A percentile compares a stretch with the other conserved stretches of the same genome.
phyloP scores from a whole-genome alignment of 2,329 filamentous ascomycete genomes.

The Colletotrichum gigasporum region DNA sequence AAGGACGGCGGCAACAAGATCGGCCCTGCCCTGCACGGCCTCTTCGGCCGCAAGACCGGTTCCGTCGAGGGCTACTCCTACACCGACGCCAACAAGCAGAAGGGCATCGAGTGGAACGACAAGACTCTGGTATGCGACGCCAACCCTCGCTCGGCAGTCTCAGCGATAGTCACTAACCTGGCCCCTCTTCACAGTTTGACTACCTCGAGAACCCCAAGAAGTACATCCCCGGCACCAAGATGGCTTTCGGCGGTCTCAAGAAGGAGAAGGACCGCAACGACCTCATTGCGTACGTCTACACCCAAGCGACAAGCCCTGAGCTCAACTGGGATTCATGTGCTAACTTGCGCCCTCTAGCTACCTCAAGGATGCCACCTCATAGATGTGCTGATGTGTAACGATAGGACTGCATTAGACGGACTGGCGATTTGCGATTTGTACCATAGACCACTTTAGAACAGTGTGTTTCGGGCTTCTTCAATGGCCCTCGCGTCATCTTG shows the following conservation, averaged over 20 bases:
- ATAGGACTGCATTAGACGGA: slow-evolving; percentile 41
- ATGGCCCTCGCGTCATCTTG: slow-evolving; percentile 17
- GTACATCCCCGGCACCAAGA: slow-evolving; percentile 99
- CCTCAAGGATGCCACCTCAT: slow-evolving; percentile 76
- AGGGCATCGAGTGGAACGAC: slow-evolving; percentile 90
- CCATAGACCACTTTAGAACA: slow-evolving; percentile 40
- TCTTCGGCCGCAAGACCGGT: slow-evolving; percentile 96
- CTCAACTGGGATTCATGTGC: neutral
- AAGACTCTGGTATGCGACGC: slow-evolving; percentile 75
- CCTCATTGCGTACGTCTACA: slow-evolving; percentile 86
- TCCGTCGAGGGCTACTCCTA: slow-evolving; percentile 93
- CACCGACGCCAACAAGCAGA: slow-evolving; percentile 99
- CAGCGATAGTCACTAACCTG: slow-evolving; percentile 32
- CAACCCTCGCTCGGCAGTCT: neutral
- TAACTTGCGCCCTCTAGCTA: slow-evolving; percentile 56
- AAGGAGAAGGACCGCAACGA: slow-evolving; percentile 99
- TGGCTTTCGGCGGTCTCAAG: slow-evolving; percentile 99
- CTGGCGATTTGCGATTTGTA: slow-evolving; percentile 37
- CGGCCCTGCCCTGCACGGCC: slow-evolving; percentile 94
- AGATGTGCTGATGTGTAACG: slow-evolving; percentile 50
- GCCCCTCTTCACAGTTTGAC: slow-evolving; percentile 70
- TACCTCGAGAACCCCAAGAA: slow-evolving; percentile 99
- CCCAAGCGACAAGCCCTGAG: neutral
- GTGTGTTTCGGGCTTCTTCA: slow-evolving; percentile 23
- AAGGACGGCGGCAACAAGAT: slow-evolving; percentile 95